Percentiles rank a stretch among this genome's conserved stretches.
phyloP scores from a whole-genome alignment of 2,329 filamentous ascomycete genomes.

The Didymellaceae sp. region DNA sequence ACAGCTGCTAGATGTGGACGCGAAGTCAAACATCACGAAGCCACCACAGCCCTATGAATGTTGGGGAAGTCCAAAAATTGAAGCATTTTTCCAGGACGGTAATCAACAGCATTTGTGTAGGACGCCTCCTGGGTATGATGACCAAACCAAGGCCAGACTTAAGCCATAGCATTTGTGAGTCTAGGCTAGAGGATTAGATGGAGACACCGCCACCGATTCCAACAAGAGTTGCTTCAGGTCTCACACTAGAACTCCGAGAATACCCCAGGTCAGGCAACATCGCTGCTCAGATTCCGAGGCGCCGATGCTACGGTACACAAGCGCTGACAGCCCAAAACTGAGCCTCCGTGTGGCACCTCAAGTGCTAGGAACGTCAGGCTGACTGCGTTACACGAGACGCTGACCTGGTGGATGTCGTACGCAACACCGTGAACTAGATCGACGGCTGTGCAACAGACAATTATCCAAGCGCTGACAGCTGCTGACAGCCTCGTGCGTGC shows the following conservation, averaged over 20 bases:
- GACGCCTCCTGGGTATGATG: background rate
- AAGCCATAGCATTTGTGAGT: background rate
- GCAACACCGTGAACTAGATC: constrained; percentile 4
- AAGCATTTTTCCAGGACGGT: background rate
- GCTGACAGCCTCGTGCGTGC: constrained; percentile 1
- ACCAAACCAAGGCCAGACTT: background rate
- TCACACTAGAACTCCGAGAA: background rate
- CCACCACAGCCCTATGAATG: background rate
- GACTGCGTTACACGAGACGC: constrained; percentile 2
- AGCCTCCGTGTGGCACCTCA: constrained; percentile 3
- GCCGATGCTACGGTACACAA: constrained; percentile 12
- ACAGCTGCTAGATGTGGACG: constrained; percentile 1
- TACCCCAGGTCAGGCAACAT: constrained; percentile 3
- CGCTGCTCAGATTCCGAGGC: constrained; percentile 7
- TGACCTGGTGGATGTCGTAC: background rate
- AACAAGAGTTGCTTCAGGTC: constrained; percentile 1
- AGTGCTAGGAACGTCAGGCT: constrained; percentile 2
- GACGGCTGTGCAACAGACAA: background rate
- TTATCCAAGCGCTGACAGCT: background rate
- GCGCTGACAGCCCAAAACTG: constrained; percentile 6
- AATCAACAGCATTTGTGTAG: background rate
- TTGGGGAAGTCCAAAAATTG: background rate
- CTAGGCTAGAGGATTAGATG: too few species aligned
- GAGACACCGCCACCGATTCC: background rate
- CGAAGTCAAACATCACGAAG: background rate